Percentiles rank a stretch among this genome's conserved stretches.
Conservation (phyloP, 106 monocot species). For the Cymbidium sinense region DNA sequence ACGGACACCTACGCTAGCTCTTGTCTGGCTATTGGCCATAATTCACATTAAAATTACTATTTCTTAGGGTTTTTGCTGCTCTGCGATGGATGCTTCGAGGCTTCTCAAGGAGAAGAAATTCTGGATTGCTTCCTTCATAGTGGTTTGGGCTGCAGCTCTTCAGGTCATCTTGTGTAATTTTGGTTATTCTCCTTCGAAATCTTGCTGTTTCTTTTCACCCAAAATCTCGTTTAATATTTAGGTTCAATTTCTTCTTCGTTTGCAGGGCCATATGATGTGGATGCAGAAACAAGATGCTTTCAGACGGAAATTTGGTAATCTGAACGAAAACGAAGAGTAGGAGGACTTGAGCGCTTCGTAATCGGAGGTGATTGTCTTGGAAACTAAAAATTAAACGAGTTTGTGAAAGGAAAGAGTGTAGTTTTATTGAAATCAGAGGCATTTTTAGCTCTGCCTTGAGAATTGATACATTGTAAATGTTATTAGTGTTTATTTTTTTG, state of each 20-base stretch:
- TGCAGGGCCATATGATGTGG: slow-evolving; percentile 77
- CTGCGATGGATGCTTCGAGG: slow-evolving; percentile 38
- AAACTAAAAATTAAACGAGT: not conserved
- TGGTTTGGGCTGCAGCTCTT: slow-evolving; percentile 63
- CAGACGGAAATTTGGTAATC: slow-evolving; percentile 48
- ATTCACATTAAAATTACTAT: not conserved
- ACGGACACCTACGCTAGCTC: no score
- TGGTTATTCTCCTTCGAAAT: not conserved
- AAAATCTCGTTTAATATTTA: no score
- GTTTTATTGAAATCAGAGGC: no score
- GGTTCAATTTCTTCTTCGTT: not conserved
- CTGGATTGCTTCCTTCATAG: slow-evolving; percentile 62
- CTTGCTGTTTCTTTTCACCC: not conserved
- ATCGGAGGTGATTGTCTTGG: not conserved
- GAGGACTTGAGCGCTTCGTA: not conserved
- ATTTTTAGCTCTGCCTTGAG: no score
- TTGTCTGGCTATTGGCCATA: no score
- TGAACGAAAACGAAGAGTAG: slow-evolving; percentile 2
- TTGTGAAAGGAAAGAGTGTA: not conserved
- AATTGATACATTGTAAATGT: no score
- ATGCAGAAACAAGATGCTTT: slow-evolving; percentile 60
- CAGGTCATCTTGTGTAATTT: slow-evolving; percentile 28
- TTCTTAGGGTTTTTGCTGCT: not conserved
- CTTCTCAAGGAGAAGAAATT: slow-evolving; percentile 54
- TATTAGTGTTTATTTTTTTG: no score